Base-by-base conservation (phyloP, 345 rosid genomes). In the Cochlearia excelsa region DNA sequence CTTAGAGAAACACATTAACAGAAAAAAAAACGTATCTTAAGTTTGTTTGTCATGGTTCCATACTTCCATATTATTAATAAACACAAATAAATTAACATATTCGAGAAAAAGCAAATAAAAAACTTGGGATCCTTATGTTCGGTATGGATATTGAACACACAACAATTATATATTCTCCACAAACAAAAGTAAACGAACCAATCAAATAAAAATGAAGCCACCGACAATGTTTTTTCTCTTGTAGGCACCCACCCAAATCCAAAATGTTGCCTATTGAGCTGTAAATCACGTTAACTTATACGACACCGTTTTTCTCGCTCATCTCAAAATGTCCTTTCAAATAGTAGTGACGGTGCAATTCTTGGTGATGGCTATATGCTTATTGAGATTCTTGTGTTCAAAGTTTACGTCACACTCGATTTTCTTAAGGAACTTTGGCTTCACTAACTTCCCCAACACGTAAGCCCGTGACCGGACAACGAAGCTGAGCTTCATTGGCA, bases 401-500 rank as follows among this genome's bases (percentile, higher is more conserved):
- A 78, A 87, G 30, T 80, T 80, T 57, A 89, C 29, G 39, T 71
- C 65, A 64, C 99, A 93, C 1, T 73, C 78, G 26, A 93, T 79
- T 58, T 50, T 82, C 82, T 74, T 87, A 78, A 74, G 51, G 70
- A 89, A 93, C 57, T 79, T 93, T 1, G 94, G 88, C 71, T 85
- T 82, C 11, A 93, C 99, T 81, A 93, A 63, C 69, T 78, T 87
- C 8, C 99, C 99, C 81, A 93, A 51, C 31, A 93, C 95, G 65
- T 86, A 82, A 52, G 99, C 96, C 45, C 74, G 79, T 37, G 99
- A 93, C 47, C 79, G 62, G 48, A 93, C 82, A 1, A 65, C 53
- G 77, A 87, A 82, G 46, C 65, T 81, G 60, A 93, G 75, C 29
- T 52, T 69, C 65, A 93, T 77, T 2, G 85, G 74, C 51, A 87